Base-by-base conservation (phyloP, 1,284 basidiomycete species). In the Hemileia vastatrix region DNA sequence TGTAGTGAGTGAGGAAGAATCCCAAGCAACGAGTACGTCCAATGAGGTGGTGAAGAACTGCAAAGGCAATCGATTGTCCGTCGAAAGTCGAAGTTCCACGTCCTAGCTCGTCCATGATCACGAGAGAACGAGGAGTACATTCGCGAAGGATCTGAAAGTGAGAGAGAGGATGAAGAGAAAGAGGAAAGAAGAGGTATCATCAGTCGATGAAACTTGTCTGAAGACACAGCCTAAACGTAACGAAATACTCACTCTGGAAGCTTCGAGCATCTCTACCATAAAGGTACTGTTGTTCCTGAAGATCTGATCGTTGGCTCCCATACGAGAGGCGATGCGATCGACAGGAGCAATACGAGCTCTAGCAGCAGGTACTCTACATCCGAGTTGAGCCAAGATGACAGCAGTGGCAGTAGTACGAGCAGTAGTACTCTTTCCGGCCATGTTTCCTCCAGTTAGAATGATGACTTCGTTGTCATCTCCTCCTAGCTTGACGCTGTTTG, bases 1-100 rank as follows among this genome's bases (percentile, higher is more conserved):
- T 69, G 57, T 75, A 75, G 65, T 75, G 73, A 2, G 73, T 75
- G 52, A 74, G 66, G 54, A 80, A 80, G 75, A 80, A 80, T 1
- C 78, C 78, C 11, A 74, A 65, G 1, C 58, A 61, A 4, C 40
- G n/a, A 21, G 48, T 56, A 6, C 13, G 32, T 23, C 23, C 9
- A 40, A 54, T 32, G 24, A 59, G 33, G 9, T 57, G 47, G 18
- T 64, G 3, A 6, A 64, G 55, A 24, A 58, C 55, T 15, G 62
- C 47, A 21, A 8, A 51, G n/a, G 62, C 62, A 23, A 59, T 64
- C 6, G 62, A 43, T 24, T 43, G 23, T 1, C 62, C 62, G 32
- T 64, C 62, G 45, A 44, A 57, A 18, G 55, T 57, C 5, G 44
- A 49, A 0, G 62, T 64, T 4, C 62, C 62, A 19, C 56, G 48